Base-by-base conservation (phyloP, 1,139 yeast species). In the Pichia sp. region DNA sequence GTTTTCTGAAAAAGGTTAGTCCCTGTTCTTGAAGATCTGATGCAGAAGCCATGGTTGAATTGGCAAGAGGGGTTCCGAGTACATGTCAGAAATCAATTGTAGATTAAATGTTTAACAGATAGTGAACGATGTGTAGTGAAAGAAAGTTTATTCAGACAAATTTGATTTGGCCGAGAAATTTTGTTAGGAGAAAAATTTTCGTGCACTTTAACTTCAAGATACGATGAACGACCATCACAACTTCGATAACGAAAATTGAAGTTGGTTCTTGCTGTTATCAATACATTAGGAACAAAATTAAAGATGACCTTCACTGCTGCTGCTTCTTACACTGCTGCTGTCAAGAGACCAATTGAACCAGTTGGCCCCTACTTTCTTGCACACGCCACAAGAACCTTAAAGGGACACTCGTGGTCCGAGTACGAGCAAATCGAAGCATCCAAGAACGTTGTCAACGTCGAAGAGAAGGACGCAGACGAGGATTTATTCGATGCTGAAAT, bases 351-450 rank as follows among this genome's bases (percentile, higher is more conserved):
- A 57, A 78, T 91, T 60, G 99, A 93, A 74, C 98, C 99, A 39
- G 97, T 91, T 61, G 99, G 99, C 52, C 95, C 95, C 60, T 87
- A 81, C 69, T 93, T 89, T 75, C 78, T 95, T 66, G 96, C 97
- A 54, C 99, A 95, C 67, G 99, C 99, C 55, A 85, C 96, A 62
- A 87, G 99, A 78, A 83, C 95, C 57, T 78, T 91, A 63, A 84
- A 96, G 74, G 96, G 96, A 71, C 96, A 96, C 74, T 89, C 98
- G 54, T 93, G 97, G 96, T 89, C 97, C 50, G 98, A 95, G 73
- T 93, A 82, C 67, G 99, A 93, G 74, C 85, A 87, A 70, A 76
- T 90, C 63, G 96, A 91, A 76, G 97, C 96, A 56, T 95, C 85
- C 70, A 85, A 83, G 73, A 88, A 88, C 71, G 96, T 88, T 66